Evolutionary conservation across 2,329 filamentous ascomycete species (phyloP).

Genomic region (Ophiostoma sp.): DNA sequence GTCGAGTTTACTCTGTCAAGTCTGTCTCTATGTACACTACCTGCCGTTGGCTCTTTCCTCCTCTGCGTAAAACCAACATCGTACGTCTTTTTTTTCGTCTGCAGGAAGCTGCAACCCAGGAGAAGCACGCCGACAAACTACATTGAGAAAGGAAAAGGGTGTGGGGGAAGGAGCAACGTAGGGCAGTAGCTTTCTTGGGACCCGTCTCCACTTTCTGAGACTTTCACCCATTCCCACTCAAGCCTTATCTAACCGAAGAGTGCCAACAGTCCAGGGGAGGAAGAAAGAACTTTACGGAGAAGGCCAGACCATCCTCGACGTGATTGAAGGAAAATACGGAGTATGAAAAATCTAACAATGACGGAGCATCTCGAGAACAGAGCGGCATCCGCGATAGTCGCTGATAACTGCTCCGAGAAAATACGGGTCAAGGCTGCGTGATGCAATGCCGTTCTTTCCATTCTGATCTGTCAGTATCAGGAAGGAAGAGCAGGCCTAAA

Average conservation of each 20-base stretch:
- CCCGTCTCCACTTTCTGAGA: background rate
- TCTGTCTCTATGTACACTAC: background rate
- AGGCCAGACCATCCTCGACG: background rate
- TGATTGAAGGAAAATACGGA: background rate
- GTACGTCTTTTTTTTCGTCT: constrained; percentile 14
- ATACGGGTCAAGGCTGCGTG: background rate
- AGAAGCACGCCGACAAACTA: background rate
- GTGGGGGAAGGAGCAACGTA: constrained; percentile 10
- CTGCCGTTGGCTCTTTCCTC: background rate
- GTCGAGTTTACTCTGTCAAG: background rate
- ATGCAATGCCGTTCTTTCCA: background rate
- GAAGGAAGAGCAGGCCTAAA: too few species aligned
- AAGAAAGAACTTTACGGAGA: background rate
- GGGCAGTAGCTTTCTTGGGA: background rate
- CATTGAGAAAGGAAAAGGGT: background rate
- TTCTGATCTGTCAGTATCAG: constrained; percentile 1
- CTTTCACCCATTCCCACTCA: background rate
- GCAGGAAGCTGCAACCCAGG: background rate
- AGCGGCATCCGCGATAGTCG: constrained; percentile 3
- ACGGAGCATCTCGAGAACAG: background rate
- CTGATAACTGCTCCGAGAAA: background rate
- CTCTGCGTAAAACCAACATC: background rate
- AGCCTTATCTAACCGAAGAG: constrained; percentile 29
- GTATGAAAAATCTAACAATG: background rate
- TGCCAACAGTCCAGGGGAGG: background rate